Base-by-base conservation (phyloP, 2,329 filamentous ascomycete genomes). In the Hypoxylon sp. region DNA sequence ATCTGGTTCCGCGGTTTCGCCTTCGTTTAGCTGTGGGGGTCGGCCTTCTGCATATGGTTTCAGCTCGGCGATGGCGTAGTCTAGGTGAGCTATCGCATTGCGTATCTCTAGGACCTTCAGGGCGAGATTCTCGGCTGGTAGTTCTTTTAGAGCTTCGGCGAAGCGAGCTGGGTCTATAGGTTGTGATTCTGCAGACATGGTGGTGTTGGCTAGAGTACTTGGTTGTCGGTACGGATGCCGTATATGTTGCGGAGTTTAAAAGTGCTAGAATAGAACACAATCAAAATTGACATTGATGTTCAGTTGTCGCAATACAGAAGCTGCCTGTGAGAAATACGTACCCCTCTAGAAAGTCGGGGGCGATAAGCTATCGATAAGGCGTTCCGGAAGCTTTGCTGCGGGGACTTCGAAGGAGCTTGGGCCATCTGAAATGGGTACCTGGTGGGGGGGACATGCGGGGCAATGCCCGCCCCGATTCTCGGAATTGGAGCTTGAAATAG, bases 71-170 rank as follows among this genome's bases (percentile, higher is more conserved):
- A 94, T 94, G 69, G 89, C 92, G 78, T 89, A 89, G 74, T 90
- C 86, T 25, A 94, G 88, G 79, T 94, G 91, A 23, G 86, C 85
- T 76, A 94, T 90, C 73, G 85, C 88, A 85, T 93, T 94, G 77
- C 87, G 88, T 68, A 94, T 85, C 79, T 94, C 92, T 76, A 91
- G 87, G 65, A 91, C 87, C 80, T 94, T 94, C 79, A 91, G 84
- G 80, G 91, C 89, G 5, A 94, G 89, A 63, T 86, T 86, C 68
- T 86, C 84, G 71, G 90, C 78, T 43, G 91, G 87, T 61, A 94
- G 88, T 66, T 90, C 87, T 71, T 85, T 82, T 71, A 94, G 84
- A 23, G 92, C 92, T 67, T 84, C 82, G 75, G 89, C 87, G 82
- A 93, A 93, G 76, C 86, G 86, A 17, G 82, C 78, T 25, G 88